Conservation (phyloP, 208 protist species). For the Angomonas ambiguus region DNA sequence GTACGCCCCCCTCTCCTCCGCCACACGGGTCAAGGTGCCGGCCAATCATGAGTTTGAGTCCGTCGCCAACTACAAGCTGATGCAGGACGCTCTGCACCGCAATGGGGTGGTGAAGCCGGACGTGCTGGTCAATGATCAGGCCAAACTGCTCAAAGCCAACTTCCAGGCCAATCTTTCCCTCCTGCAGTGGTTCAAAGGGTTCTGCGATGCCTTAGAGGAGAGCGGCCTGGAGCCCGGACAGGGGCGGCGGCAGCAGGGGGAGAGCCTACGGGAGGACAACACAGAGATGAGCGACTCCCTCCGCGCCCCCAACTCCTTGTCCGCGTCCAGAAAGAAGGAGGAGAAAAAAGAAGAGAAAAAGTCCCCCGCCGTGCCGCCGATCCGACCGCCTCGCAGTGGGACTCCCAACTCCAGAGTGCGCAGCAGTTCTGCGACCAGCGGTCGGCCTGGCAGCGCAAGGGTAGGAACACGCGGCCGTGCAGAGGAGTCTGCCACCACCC, state of each 20-base stretch:
- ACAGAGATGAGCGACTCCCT: background rate
- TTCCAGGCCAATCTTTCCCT: conserved; percentile 97
- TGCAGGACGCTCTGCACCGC: conserved; percentile 91
- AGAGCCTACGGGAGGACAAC: background rate
- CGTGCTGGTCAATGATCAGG: conserved; percentile 71
- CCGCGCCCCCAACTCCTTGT: background rate
- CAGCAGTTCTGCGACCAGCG: conserved; percentile 5
- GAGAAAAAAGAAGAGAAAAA: background rate
- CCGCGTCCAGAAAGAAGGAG: conserved; percentile 6
- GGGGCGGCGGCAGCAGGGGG: conserved; percentile 15
- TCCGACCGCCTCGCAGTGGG: background rate
- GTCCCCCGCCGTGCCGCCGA: conserved; percentile 1
- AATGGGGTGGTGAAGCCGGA: conserved; percentile 74
- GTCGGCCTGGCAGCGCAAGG: background rate
- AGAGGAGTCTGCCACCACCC: background rate
- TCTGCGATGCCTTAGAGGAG: conserved; percentile 40
- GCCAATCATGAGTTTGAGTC: conserved; percentile 93
- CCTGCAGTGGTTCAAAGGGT: conserved; percentile 94
- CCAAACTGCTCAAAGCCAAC: conserved; percentile 92
- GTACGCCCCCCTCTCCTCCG: conserved; percentile 79
- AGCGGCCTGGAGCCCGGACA: conserved; percentile 31
- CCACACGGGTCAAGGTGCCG: conserved; percentile 86
- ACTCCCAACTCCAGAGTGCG: conserved; percentile 17
- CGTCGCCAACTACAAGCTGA: conserved; percentile 94
- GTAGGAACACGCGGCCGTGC: background rate